Evolutionary conservation across 2,329 filamentous ascomycete genomes (phyloP), one percentile per base, ranked within the genome.

Genomic region (Sphaerulina populicola): DNA sequence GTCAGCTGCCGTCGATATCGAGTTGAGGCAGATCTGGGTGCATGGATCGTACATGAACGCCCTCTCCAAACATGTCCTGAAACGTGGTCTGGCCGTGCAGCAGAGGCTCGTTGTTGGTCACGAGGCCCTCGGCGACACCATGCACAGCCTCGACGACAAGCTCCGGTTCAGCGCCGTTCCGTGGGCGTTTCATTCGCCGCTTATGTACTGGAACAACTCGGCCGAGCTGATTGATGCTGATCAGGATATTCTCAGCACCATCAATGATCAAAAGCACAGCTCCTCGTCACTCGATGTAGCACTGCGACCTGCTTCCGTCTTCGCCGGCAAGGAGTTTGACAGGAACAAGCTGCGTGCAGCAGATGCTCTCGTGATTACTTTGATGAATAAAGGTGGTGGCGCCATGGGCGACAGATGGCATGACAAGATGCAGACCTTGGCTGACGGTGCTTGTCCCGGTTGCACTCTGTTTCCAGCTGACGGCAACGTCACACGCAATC

Each of bases 41-140:
- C 85, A 90, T 63, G 85, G 85, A 56, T 83, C 79, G 65, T 89
- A 89, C 64, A 90, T 90, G 82, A 76, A 82, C 61, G 86, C 85
- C 9, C 74, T 91, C 33, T 74, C 86, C 44, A 74, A 75, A 46
- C 72, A 81, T 6, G 76, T 90, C 9, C 72, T 91, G 40, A 71
- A 78, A 30, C 77, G 79, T 39, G 85, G 85, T 7, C 71, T 91
- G 42, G 74, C 81, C 56, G 74, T 91, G 44, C 86, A 91, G 64
- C 75, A 88, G 62, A 74, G 77, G 51, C 72, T 91, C 2, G 73
- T 90, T 10, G 73, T 90, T 10, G 84, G 83, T 18, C 60, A 71
- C 30, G 60, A 64, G 44, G 57, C 47, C 2, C 44, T 58, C 41
- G 60, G 56, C 36, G 45, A 53, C 12, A 51, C 49, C 31, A 57